Evolutionary conservation across 139 green algal species (phyloP).

Genomic region (Micromonas pusilla): DNA sequence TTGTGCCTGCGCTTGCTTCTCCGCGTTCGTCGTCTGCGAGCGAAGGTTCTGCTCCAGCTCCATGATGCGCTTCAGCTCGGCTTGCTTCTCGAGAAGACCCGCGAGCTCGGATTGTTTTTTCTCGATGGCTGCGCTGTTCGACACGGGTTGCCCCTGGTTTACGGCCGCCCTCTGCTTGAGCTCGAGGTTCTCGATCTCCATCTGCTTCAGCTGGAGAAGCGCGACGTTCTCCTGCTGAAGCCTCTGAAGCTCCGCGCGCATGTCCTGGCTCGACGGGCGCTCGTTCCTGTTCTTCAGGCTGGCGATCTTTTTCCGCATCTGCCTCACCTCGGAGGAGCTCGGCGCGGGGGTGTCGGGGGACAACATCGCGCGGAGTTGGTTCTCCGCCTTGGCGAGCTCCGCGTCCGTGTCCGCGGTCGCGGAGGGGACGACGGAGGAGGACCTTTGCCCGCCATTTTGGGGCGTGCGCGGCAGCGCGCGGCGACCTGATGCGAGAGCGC

Average conservation of each 20-base stretch:
- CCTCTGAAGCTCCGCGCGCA: not conserved
- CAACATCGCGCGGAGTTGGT: not conserved
- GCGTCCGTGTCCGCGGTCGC: not conserved
- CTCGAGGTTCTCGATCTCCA: not conserved
- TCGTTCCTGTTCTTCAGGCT: not conserved
- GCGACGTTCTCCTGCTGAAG: not conserved
- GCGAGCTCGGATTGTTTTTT: not conserved
- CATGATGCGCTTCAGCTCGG: not conserved
- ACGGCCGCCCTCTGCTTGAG: not conserved
- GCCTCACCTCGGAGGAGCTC: not conserved
- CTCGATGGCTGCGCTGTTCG: not conserved
- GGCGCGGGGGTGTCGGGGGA: not conserved
- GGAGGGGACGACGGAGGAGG: not conserved
- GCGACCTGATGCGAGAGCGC: too few species aligned
- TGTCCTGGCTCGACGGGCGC: not conserved
- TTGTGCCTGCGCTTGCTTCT: not conserved
- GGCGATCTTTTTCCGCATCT: not conserved
- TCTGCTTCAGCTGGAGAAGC: not conserved
- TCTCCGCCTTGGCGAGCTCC: not conserved
- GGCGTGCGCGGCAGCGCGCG: too few species aligned
- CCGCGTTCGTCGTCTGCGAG: too few species aligned
- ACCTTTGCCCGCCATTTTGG: too few species aligned
- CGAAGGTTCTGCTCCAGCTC: not conserved
- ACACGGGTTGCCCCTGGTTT: too few species aligned
- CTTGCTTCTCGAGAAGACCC: not conserved